Evolutionary conservation across 2,329 filamentous ascomycete species (phyloP).

Genomic region (Lecanoromycetidae sp.): DNA sequence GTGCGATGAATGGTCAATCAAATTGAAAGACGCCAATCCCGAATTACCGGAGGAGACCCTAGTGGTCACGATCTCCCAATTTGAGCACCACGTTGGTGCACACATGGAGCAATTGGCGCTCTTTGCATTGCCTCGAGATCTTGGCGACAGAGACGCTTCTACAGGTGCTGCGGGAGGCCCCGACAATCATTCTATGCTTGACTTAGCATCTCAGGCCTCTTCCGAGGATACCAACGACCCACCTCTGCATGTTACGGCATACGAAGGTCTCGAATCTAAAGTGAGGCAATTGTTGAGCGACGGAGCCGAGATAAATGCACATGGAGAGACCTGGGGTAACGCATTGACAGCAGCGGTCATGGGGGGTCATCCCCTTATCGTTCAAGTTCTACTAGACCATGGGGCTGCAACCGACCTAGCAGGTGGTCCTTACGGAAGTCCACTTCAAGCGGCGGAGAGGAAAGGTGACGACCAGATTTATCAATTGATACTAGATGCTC

Average conservation of each 20-base stretch:
- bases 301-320: not conserved
- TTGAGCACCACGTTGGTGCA: constrained; percentile 4
- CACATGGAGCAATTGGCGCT: constrained; percentile 17
- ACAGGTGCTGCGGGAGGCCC: not conserved
- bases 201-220: not conserved
- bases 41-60: not conserved
- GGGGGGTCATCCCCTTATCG: not conserved
- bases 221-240: constrained; percentile 1
- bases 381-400: not conserved
- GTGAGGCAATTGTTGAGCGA: not conserved
- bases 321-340: constrained; percentile 1
- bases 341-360: not conserved
- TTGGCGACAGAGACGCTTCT: constrained; percentile 2
- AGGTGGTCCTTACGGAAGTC: not conserved
- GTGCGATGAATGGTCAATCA: constrained; percentile 23
- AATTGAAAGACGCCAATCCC: constrained; percentile 6
- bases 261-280: constrained; percentile 7
- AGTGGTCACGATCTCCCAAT: constrained; percentile 2
- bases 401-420: not conserved
- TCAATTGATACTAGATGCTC: too few species aligned
- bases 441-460: not conserved
- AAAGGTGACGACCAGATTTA: not conserved
- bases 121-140: constrained; percentile 11
- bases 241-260: constrained; percentile 9
- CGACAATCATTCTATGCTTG: not conserved